A percentile compares a stretch with the other conserved stretches of the same genome.
These are phyloP conservation scores for Brassica napus DNA, from an alignment of 345 rosid species.

Conservation along the genomic window DNA sequence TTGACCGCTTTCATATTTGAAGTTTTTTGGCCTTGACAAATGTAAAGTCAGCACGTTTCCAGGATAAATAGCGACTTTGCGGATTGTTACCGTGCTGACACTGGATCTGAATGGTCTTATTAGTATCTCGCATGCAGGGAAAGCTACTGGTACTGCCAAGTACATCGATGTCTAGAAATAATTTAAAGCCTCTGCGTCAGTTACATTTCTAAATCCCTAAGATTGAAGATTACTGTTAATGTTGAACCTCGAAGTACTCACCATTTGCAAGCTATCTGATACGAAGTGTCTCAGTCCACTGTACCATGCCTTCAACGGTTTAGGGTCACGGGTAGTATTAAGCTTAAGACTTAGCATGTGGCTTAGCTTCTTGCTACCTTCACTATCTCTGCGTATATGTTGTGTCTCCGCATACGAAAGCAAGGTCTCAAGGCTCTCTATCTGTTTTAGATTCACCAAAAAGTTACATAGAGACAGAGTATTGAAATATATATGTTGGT, in stretches of 20 bases:
- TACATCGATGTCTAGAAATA: slow-evolving; percentile 71
- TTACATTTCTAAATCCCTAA: background rate
- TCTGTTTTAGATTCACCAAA: slow-evolving; percentile 39
- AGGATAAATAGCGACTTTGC: slow-evolving; percentile 61
- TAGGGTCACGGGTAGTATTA: slow-evolving; percentile 59
- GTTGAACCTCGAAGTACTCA: slow-evolving; percentile 30
- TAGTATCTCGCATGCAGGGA: slow-evolving; percentile 56
- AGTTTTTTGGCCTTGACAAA: slow-evolving; percentile 75
- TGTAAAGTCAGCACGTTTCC: slow-evolving; percentile 70
- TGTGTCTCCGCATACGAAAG: slow-evolving; percentile 48
- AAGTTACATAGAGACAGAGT: background rate
- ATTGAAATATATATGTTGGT: background rate
- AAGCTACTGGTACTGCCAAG: slow-evolving; percentile 55
- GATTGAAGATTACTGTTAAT: background rate
- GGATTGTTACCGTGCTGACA: slow-evolving; percentile 51
- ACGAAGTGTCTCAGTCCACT: slow-evolving; percentile 10
- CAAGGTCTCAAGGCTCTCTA: slow-evolving; percentile 56
- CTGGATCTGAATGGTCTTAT: slow-evolving; percentile 68
- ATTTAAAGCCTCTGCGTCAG: background rate
- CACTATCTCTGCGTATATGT: slow-evolving; percentile 38
- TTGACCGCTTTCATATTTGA: slow-evolving; percentile 89
- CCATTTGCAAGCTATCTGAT: slow-evolving; percentile 49
- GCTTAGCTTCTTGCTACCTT: slow-evolving; percentile 56
- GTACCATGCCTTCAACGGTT: slow-evolving; percentile 56
- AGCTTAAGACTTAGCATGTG: slow-evolving; percentile 67